Base-by-base conservation (phyloP, 148 eudicot genomes). In the Fallopia convolvulus region DNA sequence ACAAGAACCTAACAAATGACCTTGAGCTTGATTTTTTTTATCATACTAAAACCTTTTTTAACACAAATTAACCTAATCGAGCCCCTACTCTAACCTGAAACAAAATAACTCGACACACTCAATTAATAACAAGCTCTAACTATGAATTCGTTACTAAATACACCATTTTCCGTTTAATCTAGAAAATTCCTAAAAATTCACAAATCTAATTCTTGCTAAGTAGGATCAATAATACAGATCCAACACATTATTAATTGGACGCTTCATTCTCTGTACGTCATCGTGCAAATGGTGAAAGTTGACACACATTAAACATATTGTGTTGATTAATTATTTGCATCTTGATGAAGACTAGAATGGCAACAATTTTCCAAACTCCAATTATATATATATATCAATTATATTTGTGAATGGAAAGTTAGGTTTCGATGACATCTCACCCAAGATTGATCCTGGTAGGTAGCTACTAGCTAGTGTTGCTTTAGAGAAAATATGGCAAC, bases 361-460 rank as follows among this genome's bases (percentile, higher is more conserved):
- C 26, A 20, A 32, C n/a, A 66, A 13, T 66, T 66, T 66, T 60
- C 14, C 42, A 66, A 33, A 66, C 42, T 66, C 10, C 3, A 66
- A 66, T 60, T 11, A 33, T 44, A 44, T 9, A 26, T 26, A 26
- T n/a, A 44, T 14, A 44, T 66, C 3, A 61, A 23, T 61, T n/a
- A n/a, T n/a, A n/a, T n/a, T 8, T 61, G 36, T 26, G 39, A 61
- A 26, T 61, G 68, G 36, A 61, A 61, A 20, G 68, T 11, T 26
- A 23, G 26, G 33, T 23, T 26, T 21, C 4, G 0, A 61, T 33
- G 72, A 33, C 72, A 66, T 66, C 72, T 66, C 42, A 66, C 72
- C 33, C 72, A 66, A 66, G 36, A 66, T 33, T 66, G 44, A 66
- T 66, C 36, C 42, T 66, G 72, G 7, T 33, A 36, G 72, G 72